Evolutionary conservation across 2,329 filamentous ascomycete genomes (phyloP), one percentile per base, ranked within the genome.

Genomic region (Ascochyta rabiei): DNA sequence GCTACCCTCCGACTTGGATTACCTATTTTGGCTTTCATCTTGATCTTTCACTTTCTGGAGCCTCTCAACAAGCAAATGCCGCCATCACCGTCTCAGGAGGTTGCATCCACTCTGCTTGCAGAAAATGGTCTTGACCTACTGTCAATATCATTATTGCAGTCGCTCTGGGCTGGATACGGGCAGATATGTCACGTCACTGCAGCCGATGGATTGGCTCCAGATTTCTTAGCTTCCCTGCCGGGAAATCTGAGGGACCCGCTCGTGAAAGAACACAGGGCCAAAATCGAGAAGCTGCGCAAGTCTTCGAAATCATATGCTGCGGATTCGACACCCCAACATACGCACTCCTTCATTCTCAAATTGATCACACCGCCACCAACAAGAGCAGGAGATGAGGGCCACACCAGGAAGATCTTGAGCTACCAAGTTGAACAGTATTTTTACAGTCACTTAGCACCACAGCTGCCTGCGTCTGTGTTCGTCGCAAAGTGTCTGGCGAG

Each of bases 391-490:
- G 82, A 86, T 33, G 86, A 89, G 63, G 85, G 86, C 0, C 86
- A 89, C 59, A 62, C 84, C 0, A 81, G 87, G 6, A 89, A 89
- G 65, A 81, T 89, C 54, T 70, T 89, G 24, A 88, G 85, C 65
- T 89, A 89, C 60, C 79, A 86, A 40, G 84, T 88, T 3, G 87
- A 89, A 70, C 85, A 87, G 63, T 82, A 81, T 60, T 89, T 89
- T 60, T 89, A 89, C 67, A 76, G 75, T 1, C 68, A 81, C 2
- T 69, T 89, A 10, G 84, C 83, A 0, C 81, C 84, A 0, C 66
- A 65, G 0, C 68, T 89, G 15, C 70, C 70, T 1, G 66, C 73
- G 0, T 64, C 71, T 0, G 67, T 83, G 1, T 76, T 79, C 0
- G 80, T 86, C 1, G 82, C 85, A 0, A 71, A 76, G 18, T 84